Base-by-base conservation (phyloP, 2,329 filamentous ascomycete genomes). In the Huntiella decipiens region DNA sequence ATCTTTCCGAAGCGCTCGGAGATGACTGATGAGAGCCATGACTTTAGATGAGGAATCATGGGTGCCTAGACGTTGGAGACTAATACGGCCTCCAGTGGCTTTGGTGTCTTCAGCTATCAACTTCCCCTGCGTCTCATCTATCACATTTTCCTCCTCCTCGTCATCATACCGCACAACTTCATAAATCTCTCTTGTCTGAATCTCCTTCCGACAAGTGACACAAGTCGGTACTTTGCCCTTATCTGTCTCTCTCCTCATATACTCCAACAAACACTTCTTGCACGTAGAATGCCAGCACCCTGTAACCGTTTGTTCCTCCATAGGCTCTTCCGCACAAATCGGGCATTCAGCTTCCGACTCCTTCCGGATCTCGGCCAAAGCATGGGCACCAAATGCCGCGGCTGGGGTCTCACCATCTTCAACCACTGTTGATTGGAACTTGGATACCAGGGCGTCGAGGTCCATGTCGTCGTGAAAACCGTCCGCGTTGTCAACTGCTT, bases 201-300 rank as follows among this genome's bases (percentile, higher is more conserved):
- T 77, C 10, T 76, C 69, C 54, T 85, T 82, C 31, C 91, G 81
- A 58, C 91, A 98, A 53, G 82, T 88, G 64, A 94, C 93, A 61
- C 91, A 98, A 7, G 79, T 74, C 1, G 91, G 81, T 0, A 80
- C 60, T 43, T 83, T 73, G 38, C 78, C 77, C 49, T 80, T 84
- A 53, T 84, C 78, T 4, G 71, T 79, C 58, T 94, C 82, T 56
- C 94, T 86, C 51, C 82, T 77, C 56, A 98, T 92, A 54, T 85
- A 94, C 54, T 85, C 78, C 2, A 92, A 65, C n/a, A 96, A 65
- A 55, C 91, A 98, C 51, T 83, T 80, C 61, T 91, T 94, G 65
- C 91, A 98, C 1, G 91, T 87, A 32, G 84, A 93, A 60, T 98
- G 91, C 86, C 91, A 98, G 62, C 91, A 98, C 0, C 85, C 84